Conservation (phyloP, 352 stramenopile species). For the Globisporangium apiculatum region DNA sequence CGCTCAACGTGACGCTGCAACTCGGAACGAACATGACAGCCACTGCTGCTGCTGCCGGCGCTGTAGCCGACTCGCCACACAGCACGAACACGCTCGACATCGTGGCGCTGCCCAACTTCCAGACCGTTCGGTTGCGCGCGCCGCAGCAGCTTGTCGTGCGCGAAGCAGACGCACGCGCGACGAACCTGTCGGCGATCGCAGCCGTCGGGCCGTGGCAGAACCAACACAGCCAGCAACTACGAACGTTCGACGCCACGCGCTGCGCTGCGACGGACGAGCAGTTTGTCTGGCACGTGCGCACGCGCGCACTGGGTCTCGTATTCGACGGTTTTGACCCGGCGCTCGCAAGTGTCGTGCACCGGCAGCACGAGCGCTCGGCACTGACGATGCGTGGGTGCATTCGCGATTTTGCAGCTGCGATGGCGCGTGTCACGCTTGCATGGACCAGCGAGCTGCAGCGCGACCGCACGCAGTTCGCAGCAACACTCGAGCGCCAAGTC, state of each 20-base stretch:
- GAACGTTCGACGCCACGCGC: neutral
- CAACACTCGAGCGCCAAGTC: constrained; percentile 9
- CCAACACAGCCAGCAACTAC: too few species aligned
- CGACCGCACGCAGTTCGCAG: constrained; percentile 3
- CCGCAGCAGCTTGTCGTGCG: constrained; percentile 4
- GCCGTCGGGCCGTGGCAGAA: neutral
- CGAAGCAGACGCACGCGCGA: neutral
- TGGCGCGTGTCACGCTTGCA: constrained; percentile 6
- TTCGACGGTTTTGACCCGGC: constrained; percentile 3
- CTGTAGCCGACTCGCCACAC: neutral
- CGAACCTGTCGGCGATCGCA: constrained; percentile 5
- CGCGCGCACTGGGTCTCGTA: constrained; percentile 3
- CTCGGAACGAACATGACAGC: neutral
- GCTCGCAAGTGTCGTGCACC: constrained; percentile 4
- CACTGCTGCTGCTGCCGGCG: neutral
- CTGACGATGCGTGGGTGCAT: constrained; percentile 11
- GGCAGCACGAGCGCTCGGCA: neutral
- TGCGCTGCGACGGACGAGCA: neutral
- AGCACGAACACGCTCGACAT: constrained; percentile 1
- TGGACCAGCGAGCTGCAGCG: constrained; percentile 3
- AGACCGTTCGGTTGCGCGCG: constrained; percentile 2
- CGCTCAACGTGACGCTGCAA: neutral
- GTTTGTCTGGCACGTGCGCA: constrained; percentile 9
- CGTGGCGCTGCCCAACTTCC: constrained; percentile 8
- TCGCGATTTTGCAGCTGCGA: constrained; percentile 2